A percentile compares a stretch with the other conserved stretches of the same genome.
Evolutionary conservation across 305 asterid species (phyloP).

Genomic region (Caryopteris hybrid): DNA sequence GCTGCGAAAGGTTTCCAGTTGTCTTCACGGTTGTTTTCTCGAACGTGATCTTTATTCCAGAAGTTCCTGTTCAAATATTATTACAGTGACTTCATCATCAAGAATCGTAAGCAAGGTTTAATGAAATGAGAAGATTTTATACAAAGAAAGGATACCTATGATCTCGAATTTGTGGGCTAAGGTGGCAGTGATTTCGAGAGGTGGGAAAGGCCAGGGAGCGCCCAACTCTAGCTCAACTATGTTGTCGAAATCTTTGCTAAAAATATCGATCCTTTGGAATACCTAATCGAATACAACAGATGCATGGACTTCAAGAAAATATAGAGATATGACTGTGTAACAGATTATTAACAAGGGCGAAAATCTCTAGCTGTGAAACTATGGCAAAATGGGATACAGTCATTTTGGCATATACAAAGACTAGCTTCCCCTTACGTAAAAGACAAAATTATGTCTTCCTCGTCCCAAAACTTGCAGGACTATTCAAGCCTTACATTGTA

Average conservation of each 20-base stretch:
- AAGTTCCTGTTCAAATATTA: conserved; percentile 37
- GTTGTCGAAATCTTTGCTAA: conserved; percentile 88
- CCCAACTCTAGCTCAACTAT: conserved; percentile 88
- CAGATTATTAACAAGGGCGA: too few relatives aligned
- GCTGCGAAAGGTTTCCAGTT: conserved; percentile 69
- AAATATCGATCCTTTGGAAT: conserved; percentile 83
- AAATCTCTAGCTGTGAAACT: too few relatives aligned
- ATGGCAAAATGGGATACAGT: too few relatives aligned
- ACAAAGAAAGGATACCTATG: conserved; percentile 40
- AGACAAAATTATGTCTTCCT: too few relatives aligned
- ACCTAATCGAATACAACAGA: conserved; percentile 41
- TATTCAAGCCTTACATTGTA: too few relatives aligned
- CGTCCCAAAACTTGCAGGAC: too few relatives aligned
- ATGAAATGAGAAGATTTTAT: neutral
- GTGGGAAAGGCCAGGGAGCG: conserved; percentile 91
- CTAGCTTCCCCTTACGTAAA: too few relatives aligned
- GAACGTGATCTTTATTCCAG: conserved; percentile 59
- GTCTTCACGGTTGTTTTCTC: conserved; percentile 90
- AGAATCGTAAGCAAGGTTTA: neutral
- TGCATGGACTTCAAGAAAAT: neutral
- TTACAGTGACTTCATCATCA: neutral
- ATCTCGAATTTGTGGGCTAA: conserved; percentile 89
- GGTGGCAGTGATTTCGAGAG: conserved; percentile 72
- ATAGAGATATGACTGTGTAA: too few relatives aligned
- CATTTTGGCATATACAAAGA: too few relatives aligned